phyloP scores from a whole-genome alignment of 306 rosid genomes.

The Cyclanthera cordifolia region DNA sequence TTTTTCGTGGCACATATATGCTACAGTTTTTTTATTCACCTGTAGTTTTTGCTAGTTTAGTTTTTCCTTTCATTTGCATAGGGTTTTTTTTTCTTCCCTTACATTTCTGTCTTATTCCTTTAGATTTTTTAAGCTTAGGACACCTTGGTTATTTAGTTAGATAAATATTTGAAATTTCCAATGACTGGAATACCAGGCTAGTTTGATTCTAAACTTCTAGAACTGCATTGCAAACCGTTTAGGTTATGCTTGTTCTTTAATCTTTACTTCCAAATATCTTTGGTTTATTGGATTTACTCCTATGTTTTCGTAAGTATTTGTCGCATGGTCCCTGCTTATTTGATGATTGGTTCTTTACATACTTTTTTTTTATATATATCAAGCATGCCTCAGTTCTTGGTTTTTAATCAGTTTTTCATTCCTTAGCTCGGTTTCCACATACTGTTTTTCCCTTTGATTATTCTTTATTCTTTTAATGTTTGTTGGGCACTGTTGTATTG shows the following conservation, averaged over 20 bases:
- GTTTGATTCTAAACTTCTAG: not conserved
- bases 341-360: too few species aligned
- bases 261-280: not conserved
- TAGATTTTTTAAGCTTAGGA: not conserved
- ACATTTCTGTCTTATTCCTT: constrained; percentile 8
- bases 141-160: not conserved
- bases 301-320: not conserved
- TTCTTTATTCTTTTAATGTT: not conserved
- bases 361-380: not conserved
- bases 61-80: constrained; percentile 20
- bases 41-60: constrained; percentile 3
- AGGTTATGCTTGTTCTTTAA: not conserved
- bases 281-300: not conserved
- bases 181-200: not conserved
- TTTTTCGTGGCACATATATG: constrained; percentile 43
- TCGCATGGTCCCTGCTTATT: not conserved
- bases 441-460: not conserved
- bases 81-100: not conserved
- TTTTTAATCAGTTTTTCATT: not conserved
- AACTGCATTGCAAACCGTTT: not conserved
- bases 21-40: constrained; percentile 25
- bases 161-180: not conserved
- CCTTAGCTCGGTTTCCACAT: not conserved
- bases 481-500: not conserved
- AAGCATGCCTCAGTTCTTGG: not conserved